Conservation (phyloP, 106 monocot species). For the Acanthochlamys bracteata region DNA sequence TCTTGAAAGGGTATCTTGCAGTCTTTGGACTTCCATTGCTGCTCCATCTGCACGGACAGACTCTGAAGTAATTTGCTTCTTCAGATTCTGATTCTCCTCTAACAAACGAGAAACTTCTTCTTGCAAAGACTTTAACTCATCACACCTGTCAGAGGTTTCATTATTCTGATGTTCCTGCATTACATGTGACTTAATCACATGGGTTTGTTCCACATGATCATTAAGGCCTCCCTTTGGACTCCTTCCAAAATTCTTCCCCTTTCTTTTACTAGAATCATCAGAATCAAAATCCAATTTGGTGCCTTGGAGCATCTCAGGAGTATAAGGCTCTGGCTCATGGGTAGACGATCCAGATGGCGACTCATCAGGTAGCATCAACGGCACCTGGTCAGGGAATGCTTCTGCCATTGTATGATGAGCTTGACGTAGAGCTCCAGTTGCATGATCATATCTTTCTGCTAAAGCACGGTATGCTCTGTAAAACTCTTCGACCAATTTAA, state of each 20-base stretch:
- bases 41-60: slow-evolving; percentile 7
- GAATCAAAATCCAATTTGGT: background rate
- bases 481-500: slow-evolving; percentile 93
- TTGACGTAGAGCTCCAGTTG: slow-evolving; percentile 81
- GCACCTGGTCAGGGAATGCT: slow-evolving; percentile 79
- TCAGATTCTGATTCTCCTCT: slow-evolving; percentile 41
- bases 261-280: slow-evolving; percentile 7
- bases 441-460: slow-evolving; percentile 94
- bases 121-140: slow-evolving; percentile 7
- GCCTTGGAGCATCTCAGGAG: slow-evolving; percentile 33
- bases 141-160: background rate
- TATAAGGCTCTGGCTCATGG: slow-evolving; percentile 30
- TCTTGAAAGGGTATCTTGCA: slow-evolving; percentile 34
- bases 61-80: slow-evolving; percentile 28
- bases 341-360: slow-evolving; percentile 22
- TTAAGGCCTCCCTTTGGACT: background rate
- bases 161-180: background rate
- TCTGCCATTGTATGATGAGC: slow-evolving; percentile 80
- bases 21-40: slow-evolving; percentile 22
- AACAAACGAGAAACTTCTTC: slow-evolving; percentile 27
- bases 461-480: slow-evolving; percentile 90
- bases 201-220: background rate
- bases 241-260: slow-evolving; percentile 13
- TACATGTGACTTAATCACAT: background rate
- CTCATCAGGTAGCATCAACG: slow-evolving; percentile 58